Conservation (phyloP, 2,329 filamentous ascomycete species). For the Arthrobotrys conoides region DNA sequence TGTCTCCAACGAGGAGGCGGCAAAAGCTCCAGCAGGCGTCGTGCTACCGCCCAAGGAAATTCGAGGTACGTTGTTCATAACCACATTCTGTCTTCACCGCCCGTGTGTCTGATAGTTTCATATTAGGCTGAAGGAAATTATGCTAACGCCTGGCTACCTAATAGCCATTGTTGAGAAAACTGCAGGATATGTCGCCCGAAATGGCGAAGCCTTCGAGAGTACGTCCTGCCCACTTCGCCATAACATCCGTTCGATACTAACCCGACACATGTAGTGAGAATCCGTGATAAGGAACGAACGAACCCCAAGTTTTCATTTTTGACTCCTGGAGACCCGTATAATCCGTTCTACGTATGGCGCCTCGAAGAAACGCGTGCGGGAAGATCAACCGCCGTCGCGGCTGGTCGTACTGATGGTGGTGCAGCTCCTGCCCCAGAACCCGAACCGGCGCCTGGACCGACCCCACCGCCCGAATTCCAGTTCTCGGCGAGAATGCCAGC, state of each 20-base stretch:
- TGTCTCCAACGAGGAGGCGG: slow-evolving; percentile 71
- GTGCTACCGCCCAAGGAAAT: slow-evolving; percentile 89
- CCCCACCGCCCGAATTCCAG: slow-evolving; percentile 86
- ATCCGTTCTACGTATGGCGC: slow-evolving; percentile 91
- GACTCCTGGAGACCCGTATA: slow-evolving; percentile 83
- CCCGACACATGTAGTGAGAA: slow-evolving; percentile 72
- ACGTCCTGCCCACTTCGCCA: slow-evolving; percentile 54
- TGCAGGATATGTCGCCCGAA: slow-evolving; percentile 86
- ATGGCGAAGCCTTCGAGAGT: slow-evolving; percentile 78
- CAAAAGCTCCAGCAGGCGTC: slow-evolving; percentile 84
- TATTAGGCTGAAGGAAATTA: slow-evolving; percentile 62
- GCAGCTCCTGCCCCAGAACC: slow-evolving; percentile 69
- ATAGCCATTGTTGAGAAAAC: slow-evolving; percentile 87
- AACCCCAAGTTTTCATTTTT: slow-evolving; percentile 96
- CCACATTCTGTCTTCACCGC: slow-evolving; percentile 29
- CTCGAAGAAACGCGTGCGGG: slow-evolving; percentile 87
- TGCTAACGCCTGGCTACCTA: slow-evolving; percentile 47
- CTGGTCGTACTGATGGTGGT: slow-evolving; percentile 79
- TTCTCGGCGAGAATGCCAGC: slow-evolving; percentile 98
- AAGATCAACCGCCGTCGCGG: slow-evolving; percentile 82
- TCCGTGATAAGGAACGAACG: slow-evolving; percentile 84
- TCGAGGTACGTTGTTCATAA: slow-evolving; percentile 71
- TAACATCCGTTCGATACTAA: slow-evolving; percentile 41
- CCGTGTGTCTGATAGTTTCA: slow-evolving; percentile 61
- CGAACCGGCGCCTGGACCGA: slow-evolving; percentile 83